Conservation (phyloP, 2,329 filamentous ascomycete species). For the Epichloe coenophiala region DNA sequence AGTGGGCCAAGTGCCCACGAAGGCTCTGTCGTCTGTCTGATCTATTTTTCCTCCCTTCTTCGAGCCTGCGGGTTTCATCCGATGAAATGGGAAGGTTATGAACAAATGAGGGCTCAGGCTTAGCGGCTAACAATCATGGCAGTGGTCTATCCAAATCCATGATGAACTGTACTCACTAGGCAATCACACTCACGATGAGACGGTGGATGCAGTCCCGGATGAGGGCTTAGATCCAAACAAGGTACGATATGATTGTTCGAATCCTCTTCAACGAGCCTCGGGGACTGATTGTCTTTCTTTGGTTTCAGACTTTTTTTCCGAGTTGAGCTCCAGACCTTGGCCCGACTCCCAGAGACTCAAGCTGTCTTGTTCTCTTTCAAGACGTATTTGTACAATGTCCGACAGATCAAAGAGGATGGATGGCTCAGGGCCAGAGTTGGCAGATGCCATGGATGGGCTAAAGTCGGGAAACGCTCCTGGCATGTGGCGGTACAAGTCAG, state of each 20-base stretch:
- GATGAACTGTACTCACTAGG: conserved; percentile 25
- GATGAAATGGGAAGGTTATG: background rate
- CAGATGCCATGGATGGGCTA: conserved; percentile 39
- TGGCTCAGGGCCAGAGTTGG: conserved; percentile 31
- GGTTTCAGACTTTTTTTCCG: conserved; percentile 21
- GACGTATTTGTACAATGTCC: conserved; percentile 36
- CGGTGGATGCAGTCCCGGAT: conserved; percentile 19
- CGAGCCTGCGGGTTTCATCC: too few species aligned
- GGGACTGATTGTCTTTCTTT: background rate
- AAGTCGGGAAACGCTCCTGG: conserved; percentile 35
- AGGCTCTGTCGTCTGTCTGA: too few species aligned
- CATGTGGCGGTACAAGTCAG: conserved; percentile 9
- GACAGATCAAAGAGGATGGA: conserved; percentile 37
- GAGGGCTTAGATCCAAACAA: conserved; percentile 25
- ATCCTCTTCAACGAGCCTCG: background rate
- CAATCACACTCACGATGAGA: conserved; percentile 21
- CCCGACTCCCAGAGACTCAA: conserved; percentile 30
- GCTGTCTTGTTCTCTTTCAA: conserved; percentile 43
- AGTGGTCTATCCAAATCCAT: conserved; percentile 38
- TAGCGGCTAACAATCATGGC: background rate
- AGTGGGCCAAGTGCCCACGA: too few species aligned
- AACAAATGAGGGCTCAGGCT: background rate
- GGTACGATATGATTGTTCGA: conserved; percentile 11
- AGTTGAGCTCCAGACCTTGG: conserved; percentile 39
- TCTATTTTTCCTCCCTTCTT: too few species aligned